Conservation (phyloP, 2,329 filamentous ascomycete species). For the Trichoderma sp. region DNA sequence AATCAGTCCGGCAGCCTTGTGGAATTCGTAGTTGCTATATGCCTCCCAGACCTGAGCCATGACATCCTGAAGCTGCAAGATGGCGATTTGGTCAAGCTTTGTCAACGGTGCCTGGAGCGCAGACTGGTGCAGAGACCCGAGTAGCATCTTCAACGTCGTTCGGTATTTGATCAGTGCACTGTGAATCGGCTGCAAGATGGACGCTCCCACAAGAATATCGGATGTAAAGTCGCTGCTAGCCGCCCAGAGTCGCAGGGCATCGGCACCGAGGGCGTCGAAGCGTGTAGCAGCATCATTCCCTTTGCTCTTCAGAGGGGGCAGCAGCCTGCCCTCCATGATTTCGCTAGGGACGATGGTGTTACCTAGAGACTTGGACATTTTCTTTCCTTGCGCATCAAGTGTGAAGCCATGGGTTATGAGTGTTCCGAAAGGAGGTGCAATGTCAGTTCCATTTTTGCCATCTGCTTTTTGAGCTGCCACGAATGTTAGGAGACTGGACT, state of each 20-base stretch:
- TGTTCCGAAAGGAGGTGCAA: constrained; percentile 70
- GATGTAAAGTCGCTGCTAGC: constrained; percentile 88
- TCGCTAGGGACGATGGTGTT: constrained; percentile 79
- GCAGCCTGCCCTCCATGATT: constrained; percentile 79
- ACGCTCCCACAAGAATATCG: constrained; percentile 78
- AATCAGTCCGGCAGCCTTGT: constrained; percentile 69
- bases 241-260: constrained; percentile 86
- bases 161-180: constrained; percentile 80
- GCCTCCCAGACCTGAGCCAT: constrained; percentile 63
- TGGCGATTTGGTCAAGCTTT: constrained; percentile 69
- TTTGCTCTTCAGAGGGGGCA: constrained; percentile 66
- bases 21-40: constrained; percentile 75
- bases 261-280: constrained; percentile 75
- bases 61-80: constrained; percentile 68
- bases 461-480: constrained; percentile 60
- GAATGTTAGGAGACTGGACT: constrained; percentile 88
- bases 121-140: constrained; percentile 67
- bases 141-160: constrained; percentile 84
- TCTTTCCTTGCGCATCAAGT: constrained; percentile 83
- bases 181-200: constrained; percentile 74
- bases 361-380: constrained; percentile 97
- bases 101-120: constrained; percentile 52
- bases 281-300: constrained; percentile 43
- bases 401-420: constrained; percentile 97
- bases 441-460: constrained; percentile 28